phyloP scores from a whole-genome alignment of 305 asterid genomes.

The Plantago coronopus region DNA sequence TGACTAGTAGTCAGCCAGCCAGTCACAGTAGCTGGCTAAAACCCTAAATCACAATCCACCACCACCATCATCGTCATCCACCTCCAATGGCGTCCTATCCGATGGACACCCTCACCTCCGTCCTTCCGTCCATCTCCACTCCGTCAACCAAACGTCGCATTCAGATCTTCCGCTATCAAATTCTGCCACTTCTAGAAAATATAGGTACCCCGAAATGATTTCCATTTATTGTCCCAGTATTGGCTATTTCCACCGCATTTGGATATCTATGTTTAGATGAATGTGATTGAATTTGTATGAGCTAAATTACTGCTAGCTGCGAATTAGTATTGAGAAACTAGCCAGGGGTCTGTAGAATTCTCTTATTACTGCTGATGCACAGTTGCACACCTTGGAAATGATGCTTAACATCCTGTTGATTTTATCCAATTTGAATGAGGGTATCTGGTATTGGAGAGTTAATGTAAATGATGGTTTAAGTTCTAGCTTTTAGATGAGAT shows the following conservation, averaged over 20 bases:
- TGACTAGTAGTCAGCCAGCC: background rate
- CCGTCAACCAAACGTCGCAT: constrained; percentile 63
- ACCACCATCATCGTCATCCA: constrained; percentile 1
- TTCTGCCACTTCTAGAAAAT: constrained; percentile 52
- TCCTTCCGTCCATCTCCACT: constrained; percentile 53
- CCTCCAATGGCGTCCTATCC: constrained; percentile 50
- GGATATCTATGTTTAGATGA: background rate
- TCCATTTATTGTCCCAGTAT: too few species aligned
- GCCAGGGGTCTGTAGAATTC: background rate
- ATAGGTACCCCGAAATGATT: constrained; percentile 30
- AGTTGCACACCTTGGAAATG: background rate
- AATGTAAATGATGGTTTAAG: too few species aligned
- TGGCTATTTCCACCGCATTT: background rate
- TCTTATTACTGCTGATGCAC: background rate
- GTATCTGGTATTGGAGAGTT: too few species aligned
- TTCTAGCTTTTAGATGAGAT: too few species aligned
- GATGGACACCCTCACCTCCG: constrained; percentile 46
- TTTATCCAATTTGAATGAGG: too few species aligned
- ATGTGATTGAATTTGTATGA: background rate
- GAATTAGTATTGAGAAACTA: background rate
- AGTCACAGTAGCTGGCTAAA: constrained; percentile 25
- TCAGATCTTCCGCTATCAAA: constrained; percentile 74
- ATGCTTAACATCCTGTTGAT: too few species aligned
- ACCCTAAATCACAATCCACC: constrained; percentile 38
- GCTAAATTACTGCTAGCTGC: background rate